Evolutionary conservation across 371 early-diverging fungal species (phyloP).

Genomic region (Phascolomyces articulosus): DNA sequence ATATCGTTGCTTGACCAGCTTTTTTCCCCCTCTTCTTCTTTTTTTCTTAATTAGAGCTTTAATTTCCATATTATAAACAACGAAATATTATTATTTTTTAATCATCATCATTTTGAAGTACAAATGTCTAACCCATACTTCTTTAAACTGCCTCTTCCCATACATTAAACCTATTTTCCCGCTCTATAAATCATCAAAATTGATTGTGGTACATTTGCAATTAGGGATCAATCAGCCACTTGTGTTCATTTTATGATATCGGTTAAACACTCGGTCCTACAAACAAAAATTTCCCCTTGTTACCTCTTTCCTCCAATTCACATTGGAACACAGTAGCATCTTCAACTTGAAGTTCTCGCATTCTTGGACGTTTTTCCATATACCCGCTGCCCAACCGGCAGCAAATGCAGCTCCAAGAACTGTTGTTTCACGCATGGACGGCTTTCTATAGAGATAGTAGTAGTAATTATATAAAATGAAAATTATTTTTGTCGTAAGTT

Average conservation of each 20-base stretch:
- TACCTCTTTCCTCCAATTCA: slow-evolving; percentile 45
- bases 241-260: too few relatives aligned
- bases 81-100: not conserved
- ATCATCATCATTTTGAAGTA: slow-evolving; percentile 14
- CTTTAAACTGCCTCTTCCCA: slow-evolving; percentile 26
- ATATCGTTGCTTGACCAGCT: not conserved
- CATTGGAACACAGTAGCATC: slow-evolving; percentile 47
- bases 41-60: slow-evolving; percentile 3
- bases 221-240: too few relatives aligned
- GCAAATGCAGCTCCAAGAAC: slow-evolving; percentile 95
- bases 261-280: not conserved
- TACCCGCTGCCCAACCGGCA: slow-evolving; percentile 83
- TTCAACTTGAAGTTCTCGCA: slow-evolving; percentile 33
- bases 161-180: slow-evolving; percentile 5
- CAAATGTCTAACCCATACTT: slow-evolving; percentile 27
- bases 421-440: slow-evolving; percentile 91
- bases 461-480: too few relatives aligned
- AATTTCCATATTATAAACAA: slow-evolving; percentile 2
- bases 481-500: too few relatives aligned
- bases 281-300: not conserved
- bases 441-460: slow-evolving; percentile 56
- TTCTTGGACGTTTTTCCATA: slow-evolving; percentile 63
- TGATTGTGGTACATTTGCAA: not conserved
- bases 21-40: not conserved
- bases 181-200: slow-evolving; percentile 9